Evolutionary conservation across 164 flowering plant species (phyloP).

Genomic region (Hamamelis virginiana): DNA sequence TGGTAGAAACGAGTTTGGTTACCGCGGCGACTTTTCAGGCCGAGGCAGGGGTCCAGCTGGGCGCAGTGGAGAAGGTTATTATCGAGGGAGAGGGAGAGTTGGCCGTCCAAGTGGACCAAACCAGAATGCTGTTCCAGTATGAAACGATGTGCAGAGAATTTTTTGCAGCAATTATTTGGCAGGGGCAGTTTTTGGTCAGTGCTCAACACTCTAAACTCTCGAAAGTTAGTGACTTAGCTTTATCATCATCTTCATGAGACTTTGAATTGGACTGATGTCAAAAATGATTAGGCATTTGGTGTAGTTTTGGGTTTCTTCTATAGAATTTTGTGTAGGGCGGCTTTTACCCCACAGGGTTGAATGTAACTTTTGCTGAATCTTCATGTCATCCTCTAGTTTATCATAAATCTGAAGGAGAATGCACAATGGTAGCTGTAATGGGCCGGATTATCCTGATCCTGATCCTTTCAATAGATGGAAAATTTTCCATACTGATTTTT

Average conservation of each 20-base stretch:
- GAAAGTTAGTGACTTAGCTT: not conserved
- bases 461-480: not conserved
- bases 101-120: conserved; percentile 31
- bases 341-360: not conserved
- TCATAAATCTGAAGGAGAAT: not conserved
- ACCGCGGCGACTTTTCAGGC: conserved; percentile 43
- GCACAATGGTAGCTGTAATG: not conserved
- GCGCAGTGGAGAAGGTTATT: conserved; percentile 35
- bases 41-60: conserved; percentile 37
- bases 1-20: conserved; percentile 52
- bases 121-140: conserved; percentile 25
- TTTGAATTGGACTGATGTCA: not conserved
- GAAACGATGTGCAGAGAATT: not conserved
- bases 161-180: conserved; percentile 6
- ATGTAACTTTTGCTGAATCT: not conserved
- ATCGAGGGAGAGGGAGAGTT: conserved; percentile 51
- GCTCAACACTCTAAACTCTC: not conserved
- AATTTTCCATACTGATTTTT: not conserved
- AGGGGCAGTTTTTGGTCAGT: not conserved
- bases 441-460: too few species aligned
- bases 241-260: not conserved
- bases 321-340: conserved; percentile 2
- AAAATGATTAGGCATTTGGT: conserved; percentile 7
- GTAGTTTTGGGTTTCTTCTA: conserved; percentile 1
- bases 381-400: not conserved